Evolutionary conservation across 176 grass and related monocot species (phyloP).

Genomic region (Zoysia japonica): DNA sequence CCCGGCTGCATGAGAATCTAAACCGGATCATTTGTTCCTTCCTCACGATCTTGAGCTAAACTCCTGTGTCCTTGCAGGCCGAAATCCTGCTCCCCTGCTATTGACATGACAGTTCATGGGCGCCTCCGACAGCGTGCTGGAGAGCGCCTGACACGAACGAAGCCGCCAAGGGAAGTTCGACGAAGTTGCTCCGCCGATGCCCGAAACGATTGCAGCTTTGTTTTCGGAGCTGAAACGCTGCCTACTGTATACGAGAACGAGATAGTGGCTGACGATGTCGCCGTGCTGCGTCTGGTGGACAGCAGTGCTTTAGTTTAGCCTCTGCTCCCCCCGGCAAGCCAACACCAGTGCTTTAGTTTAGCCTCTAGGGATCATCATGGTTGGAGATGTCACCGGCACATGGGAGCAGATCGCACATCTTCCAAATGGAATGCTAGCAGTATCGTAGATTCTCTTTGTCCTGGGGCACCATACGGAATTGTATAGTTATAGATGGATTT

Average conservation of each 20-base stretch:
- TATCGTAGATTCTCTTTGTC: slow-evolving; percentile 38
- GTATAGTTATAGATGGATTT: not conserved
- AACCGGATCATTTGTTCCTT: not conserved
- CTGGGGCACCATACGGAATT: not conserved
- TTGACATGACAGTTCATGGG: not conserved
- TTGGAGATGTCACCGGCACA: slow-evolving; percentile 14
- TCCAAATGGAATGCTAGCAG: slow-evolving; percentile 14
- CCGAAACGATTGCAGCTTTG: no score
- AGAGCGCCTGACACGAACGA: not conserved
- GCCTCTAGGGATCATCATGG: not conserved
- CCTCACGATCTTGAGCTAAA: no score
- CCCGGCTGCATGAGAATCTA: not conserved
- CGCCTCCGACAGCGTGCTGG: not conserved
- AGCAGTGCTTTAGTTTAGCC: no score
- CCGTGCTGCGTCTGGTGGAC: no score
- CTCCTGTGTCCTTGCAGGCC: not conserved
- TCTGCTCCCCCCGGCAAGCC: not conserved
- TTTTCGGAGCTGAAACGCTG: no score
- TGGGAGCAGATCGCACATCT: slow-evolving; percentile 5
- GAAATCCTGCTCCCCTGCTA: not conserved
- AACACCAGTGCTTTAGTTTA: slow-evolving; percentile 14
- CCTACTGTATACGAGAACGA: no score
- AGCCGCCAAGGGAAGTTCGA: not conserved
- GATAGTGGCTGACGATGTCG: no score
- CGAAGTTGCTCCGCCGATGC: no score